These are phyloP conservation scores for Kwoniella bestiolae DNA, from an alignment of 768 basidiomycete genomes.

Conservation along the genomic window DNA sequence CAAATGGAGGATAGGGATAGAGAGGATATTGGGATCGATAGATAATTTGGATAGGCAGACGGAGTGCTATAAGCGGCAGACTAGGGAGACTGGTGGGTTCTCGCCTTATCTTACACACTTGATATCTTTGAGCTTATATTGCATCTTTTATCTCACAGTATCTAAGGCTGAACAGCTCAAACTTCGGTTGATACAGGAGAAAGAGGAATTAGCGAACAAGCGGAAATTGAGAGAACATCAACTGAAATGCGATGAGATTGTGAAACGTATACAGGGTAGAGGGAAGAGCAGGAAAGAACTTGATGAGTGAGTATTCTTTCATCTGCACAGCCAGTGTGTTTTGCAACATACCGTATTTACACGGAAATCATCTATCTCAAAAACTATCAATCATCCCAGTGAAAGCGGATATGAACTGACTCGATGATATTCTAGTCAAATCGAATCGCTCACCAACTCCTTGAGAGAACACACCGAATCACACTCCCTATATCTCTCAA, in stretches of 20 bases:
- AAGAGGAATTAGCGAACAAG: constrained; percentile 30
- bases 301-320: constrained; percentile 43
- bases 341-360: too few species aligned
- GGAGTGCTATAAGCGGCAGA: constrained; percentile 26
- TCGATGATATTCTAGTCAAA: constrained; percentile 39
- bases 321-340: too few species aligned
- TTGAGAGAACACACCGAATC: constrained; percentile 42
- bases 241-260: constrained; percentile 49
- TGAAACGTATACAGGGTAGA: constrained; percentile 31
- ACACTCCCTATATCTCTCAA: constrained; percentile 30
- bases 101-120: background rate
- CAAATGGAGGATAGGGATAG: constrained; percentile 42
- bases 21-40: constrained; percentile 41
- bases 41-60: constrained; percentile 43
- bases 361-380: background rate
- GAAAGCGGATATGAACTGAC: background rate
- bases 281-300: constrained; percentile 39
- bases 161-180: constrained; percentile 27
- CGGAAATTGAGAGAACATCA: constrained; percentile 37
- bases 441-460: constrained; percentile 29
- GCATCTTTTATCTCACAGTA: constrained; percentile 13
- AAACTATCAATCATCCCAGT: background rate
- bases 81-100: constrained; percentile 44
- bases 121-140: background rate
- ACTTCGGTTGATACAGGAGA: constrained; percentile 38